phyloP scores from a whole-genome alignment of 2,329 filamentous ascomycete genomes.

The Scortechinia acanthostroma region DNA sequence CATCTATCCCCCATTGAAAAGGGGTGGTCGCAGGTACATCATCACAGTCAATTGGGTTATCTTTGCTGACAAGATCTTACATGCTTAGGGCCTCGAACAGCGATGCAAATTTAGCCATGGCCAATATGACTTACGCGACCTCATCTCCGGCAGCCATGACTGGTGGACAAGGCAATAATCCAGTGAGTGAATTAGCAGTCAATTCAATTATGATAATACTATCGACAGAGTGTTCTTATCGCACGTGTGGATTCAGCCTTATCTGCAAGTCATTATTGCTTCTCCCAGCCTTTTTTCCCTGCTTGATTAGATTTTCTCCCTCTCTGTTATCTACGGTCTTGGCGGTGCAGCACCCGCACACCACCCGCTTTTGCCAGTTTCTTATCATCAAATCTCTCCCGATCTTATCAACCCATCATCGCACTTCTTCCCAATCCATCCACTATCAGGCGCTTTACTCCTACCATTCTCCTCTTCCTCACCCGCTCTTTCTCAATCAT shows the following conservation, averaged over 20 bases:
- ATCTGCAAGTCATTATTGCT: not conserved
- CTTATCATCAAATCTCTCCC: slow-evolving; percentile 3
- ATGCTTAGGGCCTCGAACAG: not conserved
- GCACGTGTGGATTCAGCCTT: too few relatives aligned
- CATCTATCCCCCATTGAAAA: too few relatives aligned
- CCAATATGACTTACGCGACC: not conserved
- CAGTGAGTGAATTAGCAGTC: not conserved
- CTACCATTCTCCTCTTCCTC: not conserved
- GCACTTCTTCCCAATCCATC: not conserved
- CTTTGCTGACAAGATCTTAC: not conserved
- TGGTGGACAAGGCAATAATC: not conserved
- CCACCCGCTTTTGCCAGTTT: not conserved
- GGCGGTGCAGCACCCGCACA: not conserved
- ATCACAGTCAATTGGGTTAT: too few relatives aligned
- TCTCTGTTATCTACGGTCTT: not conserved
- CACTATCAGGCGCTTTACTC: not conserved
- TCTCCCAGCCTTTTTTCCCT: not conserved
- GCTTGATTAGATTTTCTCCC: too few relatives aligned
- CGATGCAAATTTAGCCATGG: not conserved
- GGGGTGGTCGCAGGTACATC: too few relatives aligned
- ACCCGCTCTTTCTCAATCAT: not conserved
- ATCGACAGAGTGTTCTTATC: too few relatives aligned
- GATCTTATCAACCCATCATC: slow-evolving; percentile 1
- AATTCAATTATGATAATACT: too few relatives aligned
- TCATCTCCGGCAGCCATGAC: not conserved